These are phyloP conservation scores for Fusarium brevicatenulatum DNA, from an alignment of 2,329 filamentous ascomycete species.

Conservation along the genomic window DNA sequence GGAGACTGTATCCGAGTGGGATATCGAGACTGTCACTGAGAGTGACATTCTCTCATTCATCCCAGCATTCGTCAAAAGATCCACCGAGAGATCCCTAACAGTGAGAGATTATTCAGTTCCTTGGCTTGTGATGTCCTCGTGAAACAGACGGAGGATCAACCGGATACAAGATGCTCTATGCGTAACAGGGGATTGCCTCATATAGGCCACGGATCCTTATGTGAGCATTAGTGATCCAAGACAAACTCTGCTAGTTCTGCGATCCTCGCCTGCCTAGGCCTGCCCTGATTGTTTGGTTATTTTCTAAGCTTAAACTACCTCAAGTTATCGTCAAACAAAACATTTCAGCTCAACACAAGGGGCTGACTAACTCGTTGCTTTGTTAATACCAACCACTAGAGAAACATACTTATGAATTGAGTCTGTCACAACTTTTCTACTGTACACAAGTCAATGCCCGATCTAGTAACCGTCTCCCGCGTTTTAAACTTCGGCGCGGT, in stretches of 20 bases:
- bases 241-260: neutral
- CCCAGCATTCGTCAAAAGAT: neutral
- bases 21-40: neutral
- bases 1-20: slow-evolving; percentile 7
- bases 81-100: neutral
- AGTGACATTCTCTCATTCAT: neutral
- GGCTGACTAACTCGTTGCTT: neutral
- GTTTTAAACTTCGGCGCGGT: slow-evolving; percentile 8
- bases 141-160: slow-evolving; percentile 9
- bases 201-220: slow-evolving; percentile 27
- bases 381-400: neutral
- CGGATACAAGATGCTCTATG: neutral
- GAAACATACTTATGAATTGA: neutral
- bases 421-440: neutral
- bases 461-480: slow-evolving; percentile 10
- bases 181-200: slow-evolving; percentile 25
- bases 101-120: slow-evolving; percentile 1
- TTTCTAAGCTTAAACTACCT: slow-evolving; percentile 21
- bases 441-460: neutral
- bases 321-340: slow-evolving; percentile 12
- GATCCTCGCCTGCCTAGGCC: neutral
- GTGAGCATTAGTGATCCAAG: slow-evolving; percentile 38
- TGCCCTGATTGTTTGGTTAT: neutral
- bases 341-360: neutral
- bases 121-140: neutral